Percentiles rank a stretch among this genome's conserved stretches.
Conservation (phyloP, 345 rosid genomes). For the Camelina laxa region DNA sequence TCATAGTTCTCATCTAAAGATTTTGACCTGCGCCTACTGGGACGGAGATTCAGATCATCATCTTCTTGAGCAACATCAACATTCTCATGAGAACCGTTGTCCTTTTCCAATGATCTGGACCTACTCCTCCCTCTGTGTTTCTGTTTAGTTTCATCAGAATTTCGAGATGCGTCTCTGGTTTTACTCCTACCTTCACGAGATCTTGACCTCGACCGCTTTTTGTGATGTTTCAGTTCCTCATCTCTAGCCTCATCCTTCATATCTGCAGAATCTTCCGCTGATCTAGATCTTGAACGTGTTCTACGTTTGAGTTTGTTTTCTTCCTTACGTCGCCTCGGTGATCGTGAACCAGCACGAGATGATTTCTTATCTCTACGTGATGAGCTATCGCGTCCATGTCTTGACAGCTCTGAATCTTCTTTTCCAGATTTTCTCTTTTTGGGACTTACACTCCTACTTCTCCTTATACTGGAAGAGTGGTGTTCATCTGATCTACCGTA, state of each 20-base stretch:
- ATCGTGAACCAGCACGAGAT: constrained; percentile 60
- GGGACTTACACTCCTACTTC: constrained; percentile 81
- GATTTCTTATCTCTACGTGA: constrained; percentile 54
- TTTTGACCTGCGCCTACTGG: constrained; percentile 58
- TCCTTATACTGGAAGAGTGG: constrained; percentile 63
- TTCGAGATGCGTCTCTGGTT: constrained; percentile 49
- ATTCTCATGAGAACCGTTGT: constrained; percentile 45
- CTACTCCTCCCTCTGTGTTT: constrained; percentile 59
- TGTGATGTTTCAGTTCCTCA: constrained; percentile 49
- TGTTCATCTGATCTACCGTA: constrained; percentile 62
- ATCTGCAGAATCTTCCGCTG: constrained; percentile 54
- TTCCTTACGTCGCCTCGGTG: constrained; percentile 63
- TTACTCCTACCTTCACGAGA: constrained; percentile 54
- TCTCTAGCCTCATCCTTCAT: constrained; percentile 48
- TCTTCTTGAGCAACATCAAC: constrained; percentile 47
- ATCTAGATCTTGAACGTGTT: constrained; percentile 63
- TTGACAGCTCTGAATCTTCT: constrained; percentile 65
- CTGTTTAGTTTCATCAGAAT: constrained; percentile 53
- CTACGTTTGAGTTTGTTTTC: constrained; percentile 52
- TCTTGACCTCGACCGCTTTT: constrained; percentile 61
- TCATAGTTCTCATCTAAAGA: constrained; percentile 58
- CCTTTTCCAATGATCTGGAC: constrained; percentile 56
- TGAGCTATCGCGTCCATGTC: constrained; percentile 57
- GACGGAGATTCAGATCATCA: constrained; percentile 52
- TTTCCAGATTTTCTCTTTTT: constrained; percentile 55